Base-by-base conservation (phyloP, 2,329 filamentous ascomycete genomes). In the Diaporthe sp. region DNA sequence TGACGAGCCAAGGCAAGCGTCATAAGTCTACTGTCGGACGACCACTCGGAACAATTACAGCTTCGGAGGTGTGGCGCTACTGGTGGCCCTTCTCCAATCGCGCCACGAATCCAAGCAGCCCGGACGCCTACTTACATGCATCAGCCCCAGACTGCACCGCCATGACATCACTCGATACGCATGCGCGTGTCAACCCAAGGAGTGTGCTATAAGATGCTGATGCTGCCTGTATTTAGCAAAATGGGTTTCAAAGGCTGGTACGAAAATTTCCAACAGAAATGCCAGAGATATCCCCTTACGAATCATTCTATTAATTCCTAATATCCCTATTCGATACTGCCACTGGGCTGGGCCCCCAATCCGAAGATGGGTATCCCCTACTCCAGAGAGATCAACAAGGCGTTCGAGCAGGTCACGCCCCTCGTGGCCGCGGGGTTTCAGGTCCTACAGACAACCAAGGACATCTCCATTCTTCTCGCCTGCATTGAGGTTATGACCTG, bases 381-480 rank as follows among this genome's bases (percentile, higher is more conserved):
- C 69, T 76, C 75, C 12, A 67, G 61, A 8, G 67, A 76, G 17
- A 75, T 75, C 58, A 71, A 72, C 67, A 52, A 50, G 19, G 73
- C 73, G 35, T 75, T 75, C 68, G 54, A 66, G 40, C 73, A 76
- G 35, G 74, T 76, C 30, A 69, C 75, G 2, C 74, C 75, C 10
- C 74, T 75, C 42, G 72, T 76, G 42, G 75, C 72, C 4, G 75
- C 75, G 9, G 75, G 72, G 25, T 76, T 74, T 47, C 28, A 76
- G 22, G 75, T 76, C 61, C 75, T 76, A 0, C 75, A 76, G 22
- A 76, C 75, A 25, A 76, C 75, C 47, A 76, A 74, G 61, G 68
- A 76, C 50, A 74, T 76, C 12, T 76, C 75, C n/a, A 74, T 76
- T 50, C 75, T 76, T 9, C 69, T 74, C 25, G 75, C 75, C 38